Percentiles rank a stretch among this genome's conserved stretches.
Evolutionary conservation across 2,329 filamentous ascomycete species (phyloP).

Genomic region (Plectosphaerella cucumerina): DNA sequence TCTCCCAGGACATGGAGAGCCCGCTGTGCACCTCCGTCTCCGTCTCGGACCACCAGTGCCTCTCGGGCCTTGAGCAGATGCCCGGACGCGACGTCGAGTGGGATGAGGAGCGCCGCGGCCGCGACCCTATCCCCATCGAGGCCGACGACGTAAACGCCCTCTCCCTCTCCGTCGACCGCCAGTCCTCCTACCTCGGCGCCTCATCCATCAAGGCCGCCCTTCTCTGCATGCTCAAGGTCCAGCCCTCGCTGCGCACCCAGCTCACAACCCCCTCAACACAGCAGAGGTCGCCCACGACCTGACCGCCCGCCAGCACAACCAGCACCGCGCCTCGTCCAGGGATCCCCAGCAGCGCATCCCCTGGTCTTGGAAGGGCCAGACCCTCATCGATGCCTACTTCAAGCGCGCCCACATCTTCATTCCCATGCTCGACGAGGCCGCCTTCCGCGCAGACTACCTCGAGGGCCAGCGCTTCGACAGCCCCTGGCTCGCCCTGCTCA

Average conservation of each 20-base stretch:
- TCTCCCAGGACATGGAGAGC: constrained; percentile 43
- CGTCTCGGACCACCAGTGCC: constrained; percentile 31
- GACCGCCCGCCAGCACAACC: constrained; percentile 36
- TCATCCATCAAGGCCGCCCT: constrained; percentile 73
- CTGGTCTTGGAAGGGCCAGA: constrained; percentile 62
- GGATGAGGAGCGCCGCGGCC: constrained; percentile 58
- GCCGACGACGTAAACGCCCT: constrained; percentile 58
- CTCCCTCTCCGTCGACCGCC: constrained; percentile 55
- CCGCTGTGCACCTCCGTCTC: constrained; percentile 33
- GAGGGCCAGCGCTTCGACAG: constrained; percentile 55
- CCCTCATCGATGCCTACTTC: constrained; percentile 72
- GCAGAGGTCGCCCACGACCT: constrained; percentile 42
- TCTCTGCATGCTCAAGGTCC: constrained; percentile 62
- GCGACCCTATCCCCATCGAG: constrained; percentile 55
- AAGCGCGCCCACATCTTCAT: constrained; percentile 68
- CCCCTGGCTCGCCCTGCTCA: constrained; percentile 68
- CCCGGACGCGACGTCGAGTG: constrained; percentile 60
- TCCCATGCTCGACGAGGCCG: constrained; percentile 69
- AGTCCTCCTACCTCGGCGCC: constrained; percentile 64
- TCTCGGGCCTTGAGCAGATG: constrained; percentile 61
- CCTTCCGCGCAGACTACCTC: constrained; percentile 59
- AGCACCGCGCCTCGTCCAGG: constrained; percentile 27
- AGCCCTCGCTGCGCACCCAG: constrained; percentile 40
- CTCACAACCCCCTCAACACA: constrained; percentile 43
- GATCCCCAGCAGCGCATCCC: constrained; percentile 47